Percentiles rank a stretch among this genome's conserved stretches.
Conservation (phyloP, 2,329 filamentous ascomycete species). For the Trichoderma brevicompactum region DNA sequence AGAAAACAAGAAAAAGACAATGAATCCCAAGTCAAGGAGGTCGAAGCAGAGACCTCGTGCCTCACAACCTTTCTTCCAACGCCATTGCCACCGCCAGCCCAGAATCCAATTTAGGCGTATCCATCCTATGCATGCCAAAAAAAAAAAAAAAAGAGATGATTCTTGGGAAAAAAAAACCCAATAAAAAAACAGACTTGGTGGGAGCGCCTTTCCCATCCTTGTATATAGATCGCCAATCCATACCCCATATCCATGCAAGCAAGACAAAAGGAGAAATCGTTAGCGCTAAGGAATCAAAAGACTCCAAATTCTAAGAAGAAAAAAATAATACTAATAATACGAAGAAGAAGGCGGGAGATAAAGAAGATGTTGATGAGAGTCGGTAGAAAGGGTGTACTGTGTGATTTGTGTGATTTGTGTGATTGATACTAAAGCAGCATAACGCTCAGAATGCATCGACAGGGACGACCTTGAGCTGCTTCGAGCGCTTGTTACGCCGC, state of each 20-base stretch:
- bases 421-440: no score
- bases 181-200: not conserved
- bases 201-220: not conserved
- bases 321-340: not conserved
- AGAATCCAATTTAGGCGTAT: constrained; percentile 1
- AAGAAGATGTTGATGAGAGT: not conserved
- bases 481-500: constrained; percentile 50
- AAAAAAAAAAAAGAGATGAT: constrained; percentile 11
- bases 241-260: constrained; percentile 5
- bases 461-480: constrained; percentile 47
- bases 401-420: no score
- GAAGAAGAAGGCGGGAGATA: not conserved
- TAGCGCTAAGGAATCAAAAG: constrained; percentile 9
- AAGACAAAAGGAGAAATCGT: not conserved
- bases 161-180: not conserved
- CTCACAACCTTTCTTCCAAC: constrained; percentile 8
- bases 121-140: constrained; percentile 15
- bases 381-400: no score
- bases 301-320: not conserved
- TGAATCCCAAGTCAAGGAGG: not conserved
- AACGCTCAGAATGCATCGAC: constrained; percentile 36
- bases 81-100: constrained; percentile 22
- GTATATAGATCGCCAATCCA: not conserved
- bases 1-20: not conserved
- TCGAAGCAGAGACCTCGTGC: not conserved